Evolutionary conservation across 768 basidiomycete species (phyloP), one percentile per base, ranked within the genome.

Genomic region (Galerina marginata): DNA sequence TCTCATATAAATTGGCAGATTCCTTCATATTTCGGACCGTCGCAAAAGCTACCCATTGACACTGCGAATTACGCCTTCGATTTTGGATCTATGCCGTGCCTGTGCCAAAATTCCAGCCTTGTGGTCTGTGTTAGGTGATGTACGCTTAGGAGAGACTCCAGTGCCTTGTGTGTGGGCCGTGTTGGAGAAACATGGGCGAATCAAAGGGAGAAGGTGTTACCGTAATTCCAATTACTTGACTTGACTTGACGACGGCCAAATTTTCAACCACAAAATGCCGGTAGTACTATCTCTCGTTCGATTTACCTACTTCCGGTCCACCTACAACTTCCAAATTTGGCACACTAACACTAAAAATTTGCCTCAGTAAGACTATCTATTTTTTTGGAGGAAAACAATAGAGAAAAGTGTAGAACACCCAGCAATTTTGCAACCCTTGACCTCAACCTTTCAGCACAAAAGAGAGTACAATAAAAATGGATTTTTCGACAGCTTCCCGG

Each of bases 81-180:
- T 85, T 12, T 73, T 86, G 14, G 86, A 88, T 58, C 66, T 84
- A 9, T 95, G 92, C 67, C 86, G 87, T 45, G 85, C 80, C 15
- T 95, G 92, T 66, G 71, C 75, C 49, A 91, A 85, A 71, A 84
- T 88, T 2, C 90, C 92, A 2, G 91, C 92, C 0, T 78, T 83
- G 2, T 80, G 83, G 68, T 84, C 90, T 2, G 72, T 95, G 38
- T 77, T 86, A 14, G 88, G 88, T 11, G 92, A 95, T 74, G 74
- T 86, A 3, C 81, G 93, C 43, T 74, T 94, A 6, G 90, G 89
- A 9, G 91, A 94, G 70, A 92, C 86, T 67, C 92, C 91, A 16
- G n/a, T 92, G 87, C 69, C 59, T 90, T 14, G 68, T 94, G 53
- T 95, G 93, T 69, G 80, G 69, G 5, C 82, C 86, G 3, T 95